Conservation (phyloP, 2,329 filamentous ascomycete species). For the Fusarium sp. region DNA sequence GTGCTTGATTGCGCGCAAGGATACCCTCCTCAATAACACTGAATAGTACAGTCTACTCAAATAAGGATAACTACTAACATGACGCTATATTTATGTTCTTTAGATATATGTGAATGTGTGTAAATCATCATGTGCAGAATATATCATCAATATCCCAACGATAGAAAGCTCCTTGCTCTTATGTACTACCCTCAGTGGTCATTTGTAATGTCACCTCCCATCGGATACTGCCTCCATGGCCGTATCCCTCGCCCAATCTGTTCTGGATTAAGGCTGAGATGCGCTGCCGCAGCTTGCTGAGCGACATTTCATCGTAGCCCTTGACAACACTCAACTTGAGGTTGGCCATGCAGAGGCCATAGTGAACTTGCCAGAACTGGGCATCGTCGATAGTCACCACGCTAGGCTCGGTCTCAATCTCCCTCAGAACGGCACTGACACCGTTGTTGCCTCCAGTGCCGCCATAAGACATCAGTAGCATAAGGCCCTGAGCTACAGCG, state of each 20-base stretch:
- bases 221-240: conserved; percentile 76
- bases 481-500: conserved; percentile 85
- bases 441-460: conserved; percentile 51
- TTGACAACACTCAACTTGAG: conserved; percentile 76
- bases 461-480: conserved; percentile 92
- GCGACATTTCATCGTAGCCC: conserved; percentile 72
- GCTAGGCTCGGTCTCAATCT: conserved; percentile 82
- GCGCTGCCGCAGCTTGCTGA: conserved; percentile 77
- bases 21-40: conserved; percentile 45
- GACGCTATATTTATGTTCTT: background rate
- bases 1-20: conserved; percentile 30
- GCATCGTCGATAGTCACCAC: conserved; percentile 86
- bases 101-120: background rate
- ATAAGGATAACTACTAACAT: background rate
- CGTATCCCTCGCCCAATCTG: conserved; percentile 86
- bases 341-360: conserved; percentile 95
- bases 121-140: background rate
- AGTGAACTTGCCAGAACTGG: conserved; percentile 98
- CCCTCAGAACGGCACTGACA: conserved; percentile 78
- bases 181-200: conserved; percentile 49
- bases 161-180: background rate
- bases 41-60: conserved; percentile 1
- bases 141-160: background rate
- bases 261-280: conserved; percentile 84
- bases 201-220: conserved; percentile 96